Evolutionary conservation across 306 rosid genomes (phyloP), one percentile per base, ranked within the genome.

Genomic region (Corylus avellana): DNA sequence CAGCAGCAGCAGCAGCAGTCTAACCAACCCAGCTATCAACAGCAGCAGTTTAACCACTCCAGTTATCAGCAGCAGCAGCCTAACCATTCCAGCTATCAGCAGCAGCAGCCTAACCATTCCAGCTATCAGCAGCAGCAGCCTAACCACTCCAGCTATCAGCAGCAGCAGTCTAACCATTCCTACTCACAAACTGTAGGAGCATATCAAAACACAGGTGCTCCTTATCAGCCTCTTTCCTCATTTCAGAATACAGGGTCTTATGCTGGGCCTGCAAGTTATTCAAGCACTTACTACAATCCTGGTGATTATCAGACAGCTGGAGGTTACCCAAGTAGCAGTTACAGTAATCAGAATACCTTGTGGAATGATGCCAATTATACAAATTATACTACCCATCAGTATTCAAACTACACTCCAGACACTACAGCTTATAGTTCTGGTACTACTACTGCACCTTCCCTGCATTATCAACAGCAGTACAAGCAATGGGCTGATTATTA

Each of bases 241-340:
- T 93, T 93, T 96, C 99, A 86, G 94, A 93, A 91, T 96, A 89
- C 94, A 79, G 99, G 97, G 92, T 96, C 97, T 89, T 91, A 93
- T 96, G 96, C 96, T 91, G 98, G 92, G 88, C 89, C 99, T 71
- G 81, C 98, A 90, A 96, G 90, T 90, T 93, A 96, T 93, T 88
- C 99, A 89, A 91, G 97, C 97, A 93, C 99, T 96, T 96, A 93
- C 83, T 96, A 93, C 99, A 96, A 93, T 96, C 93, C 99, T 93
- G 99, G 91, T 96, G 99, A 96, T 96, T 93, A 93, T 91, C 99
- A 96, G 99, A 96, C 94, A 88, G 84, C 98, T 80, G 97, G 96
- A 85, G 94, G 91, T 81, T 96, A 93, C 80, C 87, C 88, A 83
- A 90, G 88, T 87, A 88, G 89, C 91, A 64, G 91, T 78, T 96